Evolutionary conservation across 305 asterid genomes (phyloP).

Genomic region (Monarda citriodora): DNA sequence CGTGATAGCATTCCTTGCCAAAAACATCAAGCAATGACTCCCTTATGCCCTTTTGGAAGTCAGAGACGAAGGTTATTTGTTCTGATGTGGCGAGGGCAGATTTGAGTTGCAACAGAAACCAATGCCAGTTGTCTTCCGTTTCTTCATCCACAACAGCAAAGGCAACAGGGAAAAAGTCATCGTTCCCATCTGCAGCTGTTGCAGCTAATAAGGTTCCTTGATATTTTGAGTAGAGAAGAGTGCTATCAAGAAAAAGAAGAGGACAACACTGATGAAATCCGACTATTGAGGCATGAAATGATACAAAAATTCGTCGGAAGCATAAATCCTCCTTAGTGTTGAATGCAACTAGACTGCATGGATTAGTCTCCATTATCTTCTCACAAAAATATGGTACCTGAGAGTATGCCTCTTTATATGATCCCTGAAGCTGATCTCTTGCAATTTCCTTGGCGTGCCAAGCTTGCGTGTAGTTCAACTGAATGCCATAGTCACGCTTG

Average conservation of each 20-base stretch:
- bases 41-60: slow-evolving; percentile 82
- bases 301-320: slow-evolving; percentile 76
- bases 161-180: slow-evolving; percentile 86
- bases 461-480: slow-evolving; percentile 97
- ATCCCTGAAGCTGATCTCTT: slow-evolving; percentile 99
- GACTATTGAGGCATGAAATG: slow-evolving; percentile 84
- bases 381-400: slow-evolving; percentile 87
- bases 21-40: slow-evolving; percentile 74
- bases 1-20: slow-evolving; percentile 87
- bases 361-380: slow-evolving; percentile 91
- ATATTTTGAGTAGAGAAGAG: slow-evolving; percentile 90
- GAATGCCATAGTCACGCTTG: slow-evolving; percentile 96
- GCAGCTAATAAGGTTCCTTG: slow-evolving; percentile 90
- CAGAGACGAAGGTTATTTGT: slow-evolving; percentile 87
- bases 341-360: slow-evolving; percentile 83
- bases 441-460: slow-evolving; percentile 99
- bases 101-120: slow-evolving; percentile 89
- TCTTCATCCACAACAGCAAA: slow-evolving; percentile 97
- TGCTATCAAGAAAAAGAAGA: slow-evolving; percentile 86
- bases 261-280: slow-evolving; percentile 97
- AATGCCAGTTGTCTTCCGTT: slow-evolving; percentile 90
- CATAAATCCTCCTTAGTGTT: slow-evolving; percentile 92
- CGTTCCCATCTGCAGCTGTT: slow-evolving; percentile 90
- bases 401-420: slow-evolving; percentile 91
- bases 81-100: slow-evolving; percentile 75